Evolutionary conservation across 139 green algal species (phyloP).

Genomic region (Asterochloris erici): DNA sequence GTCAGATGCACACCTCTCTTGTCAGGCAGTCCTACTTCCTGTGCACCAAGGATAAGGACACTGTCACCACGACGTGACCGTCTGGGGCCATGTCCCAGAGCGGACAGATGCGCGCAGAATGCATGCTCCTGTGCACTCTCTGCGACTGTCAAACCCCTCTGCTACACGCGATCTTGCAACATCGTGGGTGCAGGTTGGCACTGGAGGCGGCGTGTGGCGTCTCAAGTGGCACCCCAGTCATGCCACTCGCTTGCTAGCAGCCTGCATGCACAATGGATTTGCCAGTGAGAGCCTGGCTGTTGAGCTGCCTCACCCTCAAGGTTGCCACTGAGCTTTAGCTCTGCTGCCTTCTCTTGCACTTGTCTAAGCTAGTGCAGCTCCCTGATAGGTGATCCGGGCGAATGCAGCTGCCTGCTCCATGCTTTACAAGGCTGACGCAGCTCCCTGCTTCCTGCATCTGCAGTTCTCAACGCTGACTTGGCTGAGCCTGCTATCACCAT

Average conservation of each 20-base stretch:
- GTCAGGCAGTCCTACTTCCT: background rate
- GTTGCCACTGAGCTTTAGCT: background rate
- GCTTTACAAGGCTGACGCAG: too few species aligned
- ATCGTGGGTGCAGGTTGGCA: constrained; percentile 34
- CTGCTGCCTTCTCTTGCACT: background rate
- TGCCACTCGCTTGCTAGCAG: constrained; percentile 54
- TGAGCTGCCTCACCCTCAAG: background rate
- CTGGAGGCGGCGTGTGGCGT: constrained; percentile 83
- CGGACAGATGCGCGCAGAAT: background rate
- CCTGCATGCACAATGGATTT: constrained; percentile 87
- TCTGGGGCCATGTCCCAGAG: background rate
- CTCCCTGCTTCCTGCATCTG: background rate
- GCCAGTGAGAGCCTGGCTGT: constrained; percentile 2
- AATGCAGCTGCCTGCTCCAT: too few species aligned
- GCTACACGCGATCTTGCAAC: background rate
- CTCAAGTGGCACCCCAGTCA: constrained; percentile 69
- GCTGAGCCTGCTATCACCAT: constrained; percentile 1
- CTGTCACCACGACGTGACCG: background rate
- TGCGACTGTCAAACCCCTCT: background rate
- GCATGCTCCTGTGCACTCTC: background rate
- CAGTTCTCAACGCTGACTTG: background rate
- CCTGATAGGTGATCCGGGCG: background rate
- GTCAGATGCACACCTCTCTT: background rate
- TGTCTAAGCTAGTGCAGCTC: background rate
- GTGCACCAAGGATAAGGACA: background rate